Conservation (phyloP, 805 yeast genomes). For the Wickerhamomyces hampshirensis region DNA sequence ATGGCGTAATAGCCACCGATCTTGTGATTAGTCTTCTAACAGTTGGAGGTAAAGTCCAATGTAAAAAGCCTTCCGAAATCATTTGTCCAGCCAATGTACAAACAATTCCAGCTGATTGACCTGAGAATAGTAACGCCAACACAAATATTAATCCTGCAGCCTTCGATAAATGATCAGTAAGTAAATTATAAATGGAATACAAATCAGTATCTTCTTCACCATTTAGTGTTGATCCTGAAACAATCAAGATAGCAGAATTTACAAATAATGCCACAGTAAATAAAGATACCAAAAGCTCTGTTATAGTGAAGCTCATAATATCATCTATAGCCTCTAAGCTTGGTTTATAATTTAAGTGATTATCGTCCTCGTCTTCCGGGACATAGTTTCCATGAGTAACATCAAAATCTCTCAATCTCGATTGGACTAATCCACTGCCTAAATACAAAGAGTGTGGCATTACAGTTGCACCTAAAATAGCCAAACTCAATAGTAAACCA, state of each 20-base stretch:
- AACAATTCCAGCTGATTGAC: constrained; percentile 93
- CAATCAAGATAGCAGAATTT: constrained; percentile 82
- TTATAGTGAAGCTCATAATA: constrained; percentile 76
- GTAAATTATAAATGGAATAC: constrained; percentile 69
- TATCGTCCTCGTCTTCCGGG: constrained; percentile 26
- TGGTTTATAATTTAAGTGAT: constrained; percentile 57
- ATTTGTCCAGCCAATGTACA: constrained; percentile 92
- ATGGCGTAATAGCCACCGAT: constrained; percentile 80
- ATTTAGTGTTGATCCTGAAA: constrained; percentile 82
- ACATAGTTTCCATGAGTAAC: constrained; percentile 56
- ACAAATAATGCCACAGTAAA: constrained; percentile 90
- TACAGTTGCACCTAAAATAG: constrained; percentile 88
- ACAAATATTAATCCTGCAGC: constrained; percentile 83
- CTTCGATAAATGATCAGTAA: constrained; percentile 57
- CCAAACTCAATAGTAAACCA: constrained; percentile 77
- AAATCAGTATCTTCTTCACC: constrained; percentile 57
- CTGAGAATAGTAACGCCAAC: constrained; percentile 76
- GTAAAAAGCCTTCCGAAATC: constrained; percentile 87
- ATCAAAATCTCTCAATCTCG: constrained; percentile 78
- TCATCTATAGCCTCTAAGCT: constrained; percentile 77
- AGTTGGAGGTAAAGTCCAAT: constrained; percentile 79
- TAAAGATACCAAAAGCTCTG: constrained; percentile 75
- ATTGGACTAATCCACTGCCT: constrained; percentile 87
- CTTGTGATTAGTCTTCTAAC: constrained; percentile 77
- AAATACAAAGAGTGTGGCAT: constrained; percentile 91